A percentile compares a stretch with the other conserved stretches of the same genome.
Evolutionary conservation across 495 filamentous ascomycete species (phyloP).

Genomic region (Margaritispora aquatica): DNA sequence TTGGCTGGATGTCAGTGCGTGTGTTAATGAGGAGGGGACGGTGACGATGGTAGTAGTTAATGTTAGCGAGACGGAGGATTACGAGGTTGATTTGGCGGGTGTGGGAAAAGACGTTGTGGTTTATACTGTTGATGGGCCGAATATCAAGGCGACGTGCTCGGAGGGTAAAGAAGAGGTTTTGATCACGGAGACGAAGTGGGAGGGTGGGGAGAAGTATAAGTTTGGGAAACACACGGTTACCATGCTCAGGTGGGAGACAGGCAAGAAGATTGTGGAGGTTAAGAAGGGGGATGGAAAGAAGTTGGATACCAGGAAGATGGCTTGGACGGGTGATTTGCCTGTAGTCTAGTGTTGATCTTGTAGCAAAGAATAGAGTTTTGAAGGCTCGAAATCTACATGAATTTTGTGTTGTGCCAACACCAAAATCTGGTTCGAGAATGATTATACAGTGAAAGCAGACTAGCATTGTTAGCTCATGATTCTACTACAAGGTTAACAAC

Average conservation of each 20-base stretch:
- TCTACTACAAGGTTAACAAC: too few relatives aligned
- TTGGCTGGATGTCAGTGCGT: conserved; percentile 66
- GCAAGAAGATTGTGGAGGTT: conserved; percentile 21
- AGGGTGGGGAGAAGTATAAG: conserved; percentile 46
- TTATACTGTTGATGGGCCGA: conserved; percentile 53
- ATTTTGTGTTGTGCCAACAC: too few relatives aligned
- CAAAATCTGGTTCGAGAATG: too few relatives aligned
- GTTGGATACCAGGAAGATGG: conserved; percentile 21
- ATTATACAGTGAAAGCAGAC: too few relatives aligned
- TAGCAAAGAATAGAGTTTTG: too few relatives aligned
- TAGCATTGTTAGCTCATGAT: too few relatives aligned
- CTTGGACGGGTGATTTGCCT: conserved; percentile 5
- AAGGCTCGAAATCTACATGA: too few relatives aligned
- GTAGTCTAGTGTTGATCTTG: background rate
- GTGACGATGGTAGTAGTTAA: conserved; percentile 66
- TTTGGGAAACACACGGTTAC: conserved; percentile 65
- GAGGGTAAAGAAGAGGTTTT: conserved; percentile 53
- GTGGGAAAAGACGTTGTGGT: conserved; percentile 40
- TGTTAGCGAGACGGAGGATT: conserved; percentile 50
- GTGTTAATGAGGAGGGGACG: conserved; percentile 52
- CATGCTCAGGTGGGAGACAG: conserved; percentile 58
- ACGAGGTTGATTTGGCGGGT: conserved; percentile 51
- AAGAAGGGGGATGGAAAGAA: conserved; percentile 6
- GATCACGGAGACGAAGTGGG: conserved; percentile 54
- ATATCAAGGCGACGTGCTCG: conserved; percentile 51